phyloP scores from a whole-genome alignment of 306 rosid species.

The Vigna angularis region DNA sequence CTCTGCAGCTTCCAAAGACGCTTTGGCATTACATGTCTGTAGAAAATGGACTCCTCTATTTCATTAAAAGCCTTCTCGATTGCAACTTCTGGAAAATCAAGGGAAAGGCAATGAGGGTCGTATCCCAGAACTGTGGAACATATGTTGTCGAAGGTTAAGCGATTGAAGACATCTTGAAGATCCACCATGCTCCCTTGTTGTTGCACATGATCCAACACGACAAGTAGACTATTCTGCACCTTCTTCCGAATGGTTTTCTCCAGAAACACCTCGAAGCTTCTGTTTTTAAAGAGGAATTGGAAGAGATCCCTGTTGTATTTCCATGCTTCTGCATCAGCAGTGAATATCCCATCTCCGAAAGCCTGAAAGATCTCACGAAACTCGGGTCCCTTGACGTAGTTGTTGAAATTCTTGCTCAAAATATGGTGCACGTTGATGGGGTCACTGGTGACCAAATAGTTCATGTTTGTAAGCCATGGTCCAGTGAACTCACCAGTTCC shows the following conservation, averaged over 20 bases:
- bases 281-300: constrained; percentile 11
- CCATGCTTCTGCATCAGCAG: constrained; percentile 44
- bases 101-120: constrained; percentile 49
- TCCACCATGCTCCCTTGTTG: constrained; percentile 37
- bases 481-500: constrained; percentile 42
- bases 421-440: constrained; percentile 51
- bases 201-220: constrained; percentile 15
- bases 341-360: constrained; percentile 53
- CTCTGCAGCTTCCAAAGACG: constrained; percentile 53
- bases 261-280: constrained; percentile 25
- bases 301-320: constrained; percentile 40
- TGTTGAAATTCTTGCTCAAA: constrained; percentile 38
- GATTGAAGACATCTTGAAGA: constrained; percentile 50
- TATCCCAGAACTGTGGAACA: constrained; percentile 50
- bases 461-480: constrained; percentile 48
- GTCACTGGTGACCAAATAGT: constrained; percentile 38
- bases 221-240: constrained; percentile 27
- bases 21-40: constrained; percentile 39
- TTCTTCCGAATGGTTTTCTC: constrained; percentile 34
- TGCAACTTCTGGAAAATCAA: constrained; percentile 46
- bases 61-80: constrained; percentile 53
- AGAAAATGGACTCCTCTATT: constrained; percentile 41
- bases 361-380: constrained; percentile 46
- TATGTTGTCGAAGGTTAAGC: constrained; percentile 53
- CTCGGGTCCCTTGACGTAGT: constrained; percentile 44